phyloP scores from a whole-genome alignment of 2,329 filamentous ascomycete genomes.

The Elsinoe australis region DNA sequence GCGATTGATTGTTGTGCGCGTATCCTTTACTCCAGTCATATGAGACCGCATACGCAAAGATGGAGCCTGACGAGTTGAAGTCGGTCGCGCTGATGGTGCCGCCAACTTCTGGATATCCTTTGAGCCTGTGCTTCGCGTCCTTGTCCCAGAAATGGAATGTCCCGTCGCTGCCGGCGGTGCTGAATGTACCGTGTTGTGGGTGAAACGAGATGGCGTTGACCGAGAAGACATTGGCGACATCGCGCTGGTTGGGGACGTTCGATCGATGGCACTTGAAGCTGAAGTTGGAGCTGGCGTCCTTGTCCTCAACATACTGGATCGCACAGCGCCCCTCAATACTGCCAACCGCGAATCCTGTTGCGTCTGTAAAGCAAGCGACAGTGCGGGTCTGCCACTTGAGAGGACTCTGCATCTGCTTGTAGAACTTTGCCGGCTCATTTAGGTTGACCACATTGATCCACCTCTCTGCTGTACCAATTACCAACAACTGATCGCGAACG shows the following conservation, averaged over 20 bases:
- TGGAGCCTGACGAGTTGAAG: constrained; percentile 76
- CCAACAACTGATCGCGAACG: constrained; percentile 73
- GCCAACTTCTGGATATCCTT: constrained; percentile 57
- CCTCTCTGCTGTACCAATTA: constrained; percentile 86
- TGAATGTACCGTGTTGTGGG: constrained; percentile 94
- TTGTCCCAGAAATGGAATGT: constrained; percentile 95
- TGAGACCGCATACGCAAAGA: constrained; percentile 62
- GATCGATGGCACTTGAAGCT: constrained; percentile 99
- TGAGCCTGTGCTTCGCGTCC: constrained; percentile 46
- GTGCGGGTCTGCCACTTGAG: constrained; percentile 97
- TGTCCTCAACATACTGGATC: constrained; percentile 97
- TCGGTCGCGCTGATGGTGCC: constrained; percentile 83
- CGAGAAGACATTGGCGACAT: constrained; percentile 80
- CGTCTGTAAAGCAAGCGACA: constrained; percentile 89
- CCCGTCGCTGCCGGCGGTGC: constrained; percentile 87
- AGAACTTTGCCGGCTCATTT: constrained; percentile 78
- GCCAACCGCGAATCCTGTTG: constrained; percentile 85
- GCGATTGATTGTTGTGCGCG: constrained; percentile 62
- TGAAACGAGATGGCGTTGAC: constrained; percentile 99
- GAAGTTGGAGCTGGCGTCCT: constrained; percentile 82
- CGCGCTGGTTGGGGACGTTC: constrained; percentile 52
- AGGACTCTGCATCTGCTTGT: constrained; percentile 92
- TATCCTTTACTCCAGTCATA: constrained; percentile 99
- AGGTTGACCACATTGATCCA: constrained; percentile 96
- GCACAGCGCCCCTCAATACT: constrained; percentile 96